phyloP scores from a whole-genome alignment of 805 yeast genomes.

The Isabelozyma heimii region DNA sequence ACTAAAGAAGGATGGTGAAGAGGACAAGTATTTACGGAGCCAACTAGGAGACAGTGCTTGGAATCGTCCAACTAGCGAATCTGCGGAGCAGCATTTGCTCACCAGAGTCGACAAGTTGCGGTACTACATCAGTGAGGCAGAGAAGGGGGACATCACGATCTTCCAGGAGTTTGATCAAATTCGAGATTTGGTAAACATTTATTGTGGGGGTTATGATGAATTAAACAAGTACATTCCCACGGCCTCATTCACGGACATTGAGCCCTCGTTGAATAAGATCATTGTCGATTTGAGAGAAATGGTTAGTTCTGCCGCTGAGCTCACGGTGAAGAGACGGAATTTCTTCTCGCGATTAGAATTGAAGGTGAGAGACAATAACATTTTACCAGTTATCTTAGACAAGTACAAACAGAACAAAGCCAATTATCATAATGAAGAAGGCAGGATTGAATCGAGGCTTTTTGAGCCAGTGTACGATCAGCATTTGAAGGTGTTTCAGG shows the following conservation, averaged over 20 bases:
- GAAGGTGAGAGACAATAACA: slow-evolving; percentile 44
- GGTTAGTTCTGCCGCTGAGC: slow-evolving; percentile 22
- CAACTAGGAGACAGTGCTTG: slow-evolving; percentile 54
- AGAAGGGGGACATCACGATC: slow-evolving; percentile 58
- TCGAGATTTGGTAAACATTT: slow-evolving; percentile 42
- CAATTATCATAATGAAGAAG: slow-evolving; percentile 11
- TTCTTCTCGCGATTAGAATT: slow-evolving; percentile 42
- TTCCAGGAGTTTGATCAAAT: slow-evolving; percentile 46
- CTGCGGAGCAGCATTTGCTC: slow-evolving; percentile 39
- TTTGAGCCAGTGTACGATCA: slow-evolving; percentile 38
- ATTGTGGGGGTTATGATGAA: slow-evolving; percentile 37
- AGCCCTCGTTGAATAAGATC: slow-evolving; percentile 24
- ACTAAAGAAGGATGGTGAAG: slow-evolving; percentile 49
- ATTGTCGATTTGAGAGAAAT: slow-evolving; percentile 36
- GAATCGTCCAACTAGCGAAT: slow-evolving; percentile 48
- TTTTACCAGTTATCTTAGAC: slow-evolving; percentile 52
- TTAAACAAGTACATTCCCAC: slow-evolving; percentile 39
- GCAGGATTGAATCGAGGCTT: slow-evolving; percentile 21
- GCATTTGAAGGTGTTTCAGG: slow-evolving; percentile 46
- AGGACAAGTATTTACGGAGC: slow-evolving; percentile 51
- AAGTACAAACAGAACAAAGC: slow-evolving; percentile 34
- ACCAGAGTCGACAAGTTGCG: slow-evolving; percentile 44
- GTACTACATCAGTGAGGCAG: slow-evolving; percentile 54
- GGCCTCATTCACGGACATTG: slow-evolving; percentile 31
- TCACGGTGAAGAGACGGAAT: slow-evolving; percentile 36